phyloP scores from a whole-genome alignment of 345 rosid genomes.

The Populus davidiana region DNA sequence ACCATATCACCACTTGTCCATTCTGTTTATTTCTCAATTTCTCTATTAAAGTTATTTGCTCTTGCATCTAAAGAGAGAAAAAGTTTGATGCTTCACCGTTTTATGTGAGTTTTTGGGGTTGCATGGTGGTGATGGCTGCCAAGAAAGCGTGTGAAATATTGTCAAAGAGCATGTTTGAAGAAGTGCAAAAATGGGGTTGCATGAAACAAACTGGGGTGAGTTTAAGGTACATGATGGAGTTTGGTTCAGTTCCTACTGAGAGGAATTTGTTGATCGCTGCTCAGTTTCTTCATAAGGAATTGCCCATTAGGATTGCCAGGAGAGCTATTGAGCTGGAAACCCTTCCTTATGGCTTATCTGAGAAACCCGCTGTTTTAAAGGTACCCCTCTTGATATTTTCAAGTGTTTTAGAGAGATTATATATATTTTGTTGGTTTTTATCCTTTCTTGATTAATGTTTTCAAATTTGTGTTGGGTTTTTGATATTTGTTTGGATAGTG shows the following conservation, averaged over 20 bases:
- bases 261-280: slow-evolving; percentile 70
- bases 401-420: background rate
- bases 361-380: slow-evolving; percentile 76
- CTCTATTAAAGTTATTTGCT: background rate
- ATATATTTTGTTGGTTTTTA: background rate
- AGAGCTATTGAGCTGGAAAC: slow-evolving; percentile 75
- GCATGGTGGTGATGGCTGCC: slow-evolving; percentile 51
- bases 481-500: background rate
- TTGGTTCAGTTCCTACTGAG: slow-evolving; percentile 56
- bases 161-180: slow-evolving; percentile 66
- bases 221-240: slow-evolving; percentile 92
- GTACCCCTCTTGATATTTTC: slow-evolving; percentile 26
- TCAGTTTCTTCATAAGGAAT: slow-evolving; percentile 86
- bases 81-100: background rate
- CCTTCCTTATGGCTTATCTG: slow-evolving; percentile 80
- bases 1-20: background rate
- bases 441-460: background rate
- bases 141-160: slow-evolving; percentile 54
- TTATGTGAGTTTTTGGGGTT: background rate
- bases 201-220: slow-evolving; percentile 94
- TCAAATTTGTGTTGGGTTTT: background rate
- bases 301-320: slow-evolving; percentile 78
- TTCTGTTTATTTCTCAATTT: background rate
- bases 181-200: slow-evolving; percentile 76
- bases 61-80: background rate